Base-by-base conservation (phyloP, 371 early-diverging fungal genomes). In the Rhizopus sp. region DNA sequence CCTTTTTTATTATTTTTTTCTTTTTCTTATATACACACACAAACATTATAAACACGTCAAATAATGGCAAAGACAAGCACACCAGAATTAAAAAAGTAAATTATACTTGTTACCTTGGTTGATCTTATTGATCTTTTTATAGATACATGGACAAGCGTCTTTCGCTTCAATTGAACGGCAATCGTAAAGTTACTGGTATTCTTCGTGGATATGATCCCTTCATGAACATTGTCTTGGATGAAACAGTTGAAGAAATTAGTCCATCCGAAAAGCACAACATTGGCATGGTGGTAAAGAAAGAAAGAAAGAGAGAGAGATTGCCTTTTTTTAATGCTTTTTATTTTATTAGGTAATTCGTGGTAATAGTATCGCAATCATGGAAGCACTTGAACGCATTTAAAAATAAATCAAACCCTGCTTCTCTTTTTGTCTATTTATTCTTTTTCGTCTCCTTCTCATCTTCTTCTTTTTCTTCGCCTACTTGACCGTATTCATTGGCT, bases 141-240 rank as follows among this genome's bases (percentile, higher is more conserved):
- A 94, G 93, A 73, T 97, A 95, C 68, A 95, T 99, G 95, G 98
- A 98, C 79, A 98, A 97, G 84, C 85, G 84, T 54, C 80, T 99
- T 62, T 82, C 86, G 60, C 81, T 98, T 59, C 90, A 94, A 70
- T 76, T 99, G 57, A 99, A 97, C 70, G 94, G 93, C 44, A 86
- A 87, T 71, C 86, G 99, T 57, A 86, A 88, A 72, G 93, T 99
- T 16, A 86, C 87, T 39, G 99, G 98, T 46, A 81, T 96, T 37
- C 88, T 99, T 68, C 91, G 98, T 53, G 99, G 99, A 30, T 99
- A 83, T 63, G 99, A 99, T 72, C 93, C 99, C 15, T 99, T 98
- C 77, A 93, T 98, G 97, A 99, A 99, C 81, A 72, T 99, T 64
- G 97, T 97, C n/a, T 73, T 99, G 69, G 98, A 95, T 60, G 95